These are phyloP conservation scores for Colletotrichum ledebouriae DNA, from an alignment of 2,329 filamentous ascomycete species.

Conservation along the genomic window DNA sequence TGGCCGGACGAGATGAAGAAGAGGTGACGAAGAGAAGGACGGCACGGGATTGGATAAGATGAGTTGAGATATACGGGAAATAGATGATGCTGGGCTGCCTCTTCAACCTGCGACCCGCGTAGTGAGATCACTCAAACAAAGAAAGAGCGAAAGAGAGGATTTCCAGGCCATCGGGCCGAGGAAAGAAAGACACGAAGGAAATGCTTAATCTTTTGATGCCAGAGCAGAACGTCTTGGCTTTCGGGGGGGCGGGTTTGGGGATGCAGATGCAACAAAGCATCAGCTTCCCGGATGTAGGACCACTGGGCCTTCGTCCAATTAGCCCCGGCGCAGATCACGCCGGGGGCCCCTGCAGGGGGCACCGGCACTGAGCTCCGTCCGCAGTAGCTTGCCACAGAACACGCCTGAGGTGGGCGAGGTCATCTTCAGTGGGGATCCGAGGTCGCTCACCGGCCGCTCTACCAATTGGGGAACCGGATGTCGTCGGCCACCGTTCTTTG, in stretches of 20 bases:
- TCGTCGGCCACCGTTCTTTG: not conserved
- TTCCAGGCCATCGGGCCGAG: not conserved
- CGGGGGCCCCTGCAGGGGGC: slow-evolving; percentile 20
- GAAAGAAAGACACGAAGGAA: not conserved
- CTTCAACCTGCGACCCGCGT: slow-evolving; percentile 7
- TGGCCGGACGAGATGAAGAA: not conserved
- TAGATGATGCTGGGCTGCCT: not conserved
- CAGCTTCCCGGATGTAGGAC: slow-evolving; percentile 12
- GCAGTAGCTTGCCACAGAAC: slow-evolving; percentile 8
- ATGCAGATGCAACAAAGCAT: slow-evolving; percentile 17
- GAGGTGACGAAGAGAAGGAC: not conserved
- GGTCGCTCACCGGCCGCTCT: not conserved
- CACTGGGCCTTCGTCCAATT: not conserved
- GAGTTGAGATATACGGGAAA: not conserved
- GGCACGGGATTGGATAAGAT: not conserved
- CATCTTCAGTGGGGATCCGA: slow-evolving; percentile 6
- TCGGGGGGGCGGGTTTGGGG: slow-evolving; percentile 16
- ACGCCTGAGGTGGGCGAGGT: not conserved
- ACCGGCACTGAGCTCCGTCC: slow-evolving; percentile 20
- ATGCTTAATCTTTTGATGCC: not conserved
- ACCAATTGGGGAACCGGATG: not conserved
- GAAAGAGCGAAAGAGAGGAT: not conserved
- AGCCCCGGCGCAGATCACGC: slow-evolving; percentile 34
- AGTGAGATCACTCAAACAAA: not conserved
- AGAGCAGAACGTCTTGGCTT: slow-evolving; percentile 15